Conservation (phyloP, 345 rosid genomes). For the Lepidium aucheri region DNA sequence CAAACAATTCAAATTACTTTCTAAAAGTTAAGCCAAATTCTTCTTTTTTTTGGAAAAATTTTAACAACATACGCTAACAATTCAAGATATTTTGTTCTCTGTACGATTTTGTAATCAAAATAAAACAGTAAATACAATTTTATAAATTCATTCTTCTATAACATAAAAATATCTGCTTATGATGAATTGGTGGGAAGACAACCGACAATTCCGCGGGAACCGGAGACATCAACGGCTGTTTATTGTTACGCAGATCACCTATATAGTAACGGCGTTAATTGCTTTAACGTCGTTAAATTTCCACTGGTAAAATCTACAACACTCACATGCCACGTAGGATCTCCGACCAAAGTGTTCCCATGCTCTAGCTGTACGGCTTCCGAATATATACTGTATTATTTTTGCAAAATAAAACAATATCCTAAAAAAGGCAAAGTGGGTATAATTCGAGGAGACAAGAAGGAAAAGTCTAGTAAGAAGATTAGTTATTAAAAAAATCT, state of each 20-base stretch:
- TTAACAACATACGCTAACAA: no score
- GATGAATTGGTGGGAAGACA: constrained; percentile 20
- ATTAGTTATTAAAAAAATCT: not conserved
- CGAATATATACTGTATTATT: not conserved
- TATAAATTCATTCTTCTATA: no score
- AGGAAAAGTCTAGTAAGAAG: constrained; percentile 4
- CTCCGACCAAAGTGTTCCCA: constrained; percentile 7
- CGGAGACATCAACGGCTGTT: constrained; percentile 13
- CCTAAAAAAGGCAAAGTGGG: not conserved
- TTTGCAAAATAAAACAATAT: not conserved
- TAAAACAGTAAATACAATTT: no score
- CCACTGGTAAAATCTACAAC: not conserved
- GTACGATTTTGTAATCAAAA: no score
- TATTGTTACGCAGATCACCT: not conserved
- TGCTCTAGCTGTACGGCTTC: not conserved
- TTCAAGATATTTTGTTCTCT: not conserved
- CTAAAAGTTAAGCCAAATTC: no score
- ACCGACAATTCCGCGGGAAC: constrained; percentile 11
- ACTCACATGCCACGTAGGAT: constrained; percentile 7
- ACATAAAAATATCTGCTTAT: not conserved
- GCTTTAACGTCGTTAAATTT: not conserved
- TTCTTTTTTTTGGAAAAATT: no score
- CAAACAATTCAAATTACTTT: no score
- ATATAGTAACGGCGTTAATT: constrained; percentile 4
- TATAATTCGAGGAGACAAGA: constrained; percentile 17